Conservation (phyloP, 192 early-diverging fungal species). For the Ambispora gerdemannii region DNA sequence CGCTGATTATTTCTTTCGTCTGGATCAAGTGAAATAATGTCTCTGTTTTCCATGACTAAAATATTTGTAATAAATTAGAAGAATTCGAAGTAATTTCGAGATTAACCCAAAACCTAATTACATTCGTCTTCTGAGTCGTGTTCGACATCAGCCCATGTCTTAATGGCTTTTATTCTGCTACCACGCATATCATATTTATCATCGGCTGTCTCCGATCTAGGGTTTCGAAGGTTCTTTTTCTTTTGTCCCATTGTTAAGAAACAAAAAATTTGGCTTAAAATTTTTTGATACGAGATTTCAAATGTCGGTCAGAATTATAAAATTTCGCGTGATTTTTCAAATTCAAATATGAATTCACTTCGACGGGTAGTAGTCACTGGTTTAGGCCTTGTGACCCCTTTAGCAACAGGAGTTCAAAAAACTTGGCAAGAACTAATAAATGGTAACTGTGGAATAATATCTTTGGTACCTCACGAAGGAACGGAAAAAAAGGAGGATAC, state of each 20-base stretch:
- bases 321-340: too few species aligned
- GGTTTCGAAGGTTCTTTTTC: too few species aligned
- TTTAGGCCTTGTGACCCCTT: constrained; percentile 86
- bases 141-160: constrained; percentile 70
- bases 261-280: too few species aligned
- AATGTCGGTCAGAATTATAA: too few species aligned
- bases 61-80: too few species aligned
- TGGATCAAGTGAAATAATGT: constrained; percentile 50
- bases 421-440: constrained; percentile 73
- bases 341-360: not conserved
- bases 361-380: constrained; percentile 94
- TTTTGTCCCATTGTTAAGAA: too few species aligned
- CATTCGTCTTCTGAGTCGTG: constrained; percentile 76
- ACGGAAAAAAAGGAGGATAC: not conserved
- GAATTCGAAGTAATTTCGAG: too few species aligned
- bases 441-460: constrained; percentile 73
- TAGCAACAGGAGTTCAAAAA: constrained; percentile 70
- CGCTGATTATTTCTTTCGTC: constrained; percentile 34
- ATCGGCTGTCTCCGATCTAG: too few species aligned
- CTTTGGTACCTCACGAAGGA: constrained; percentile 41
- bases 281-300: too few species aligned
- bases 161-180: constrained; percentile 54
- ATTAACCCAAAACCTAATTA: too few species aligned
- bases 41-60: constrained; percentile 45
- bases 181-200: not conserved